These are phyloP conservation scores for Calonectria henricotiae DNA, from an alignment of 2,329 filamentous ascomycete species.

Conservation along the genomic window DNA sequence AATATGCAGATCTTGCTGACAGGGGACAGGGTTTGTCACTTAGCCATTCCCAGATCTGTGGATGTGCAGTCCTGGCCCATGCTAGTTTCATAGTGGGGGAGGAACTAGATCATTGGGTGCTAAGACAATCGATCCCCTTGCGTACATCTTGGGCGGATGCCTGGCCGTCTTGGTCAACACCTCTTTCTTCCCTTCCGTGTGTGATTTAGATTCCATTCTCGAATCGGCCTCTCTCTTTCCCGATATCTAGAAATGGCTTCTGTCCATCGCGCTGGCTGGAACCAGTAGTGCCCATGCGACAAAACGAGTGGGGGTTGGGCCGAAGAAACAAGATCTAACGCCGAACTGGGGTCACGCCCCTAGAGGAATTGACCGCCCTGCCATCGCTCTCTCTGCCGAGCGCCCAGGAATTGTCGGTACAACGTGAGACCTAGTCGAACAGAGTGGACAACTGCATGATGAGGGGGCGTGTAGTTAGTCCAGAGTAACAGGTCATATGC, in stretches of 20 bases:
- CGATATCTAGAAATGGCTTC: conserved; percentile 16
- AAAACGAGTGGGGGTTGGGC: neutral
- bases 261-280: conserved; percentile 12
- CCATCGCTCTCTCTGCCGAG: conserved; percentile 38
- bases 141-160: conserved; percentile 19
- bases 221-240: conserved; percentile 10
- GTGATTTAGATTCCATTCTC: conserved; percentile 11
- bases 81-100: conserved; percentile 41
- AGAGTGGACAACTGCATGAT: conserved; percentile 28
- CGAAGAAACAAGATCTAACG: conserved; percentile 40
- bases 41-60: conserved; percentile 42
- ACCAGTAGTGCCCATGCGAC: neutral
- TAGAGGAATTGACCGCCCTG: conserved; percentile 37
- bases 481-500: conserved; percentile 19
- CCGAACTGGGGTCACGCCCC: conserved; percentile 53
- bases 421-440: conserved; percentile 26
- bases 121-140: conserved; percentile 23
- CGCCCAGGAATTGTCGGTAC: conserved; percentile 25
- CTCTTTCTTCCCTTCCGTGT: conserved; percentile 2
- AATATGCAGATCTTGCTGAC: conserved; percentile 49
- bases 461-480: conserved; percentile 30
- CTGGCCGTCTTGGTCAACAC: neutral
- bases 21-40: conserved; percentile 37
- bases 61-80: conserved; percentile 44
- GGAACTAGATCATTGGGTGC: conserved; percentile 25